Evolutionary conservation across 495 filamentous ascomycete species (phyloP).

Genomic region (Neurospora hispaniola): DNA sequence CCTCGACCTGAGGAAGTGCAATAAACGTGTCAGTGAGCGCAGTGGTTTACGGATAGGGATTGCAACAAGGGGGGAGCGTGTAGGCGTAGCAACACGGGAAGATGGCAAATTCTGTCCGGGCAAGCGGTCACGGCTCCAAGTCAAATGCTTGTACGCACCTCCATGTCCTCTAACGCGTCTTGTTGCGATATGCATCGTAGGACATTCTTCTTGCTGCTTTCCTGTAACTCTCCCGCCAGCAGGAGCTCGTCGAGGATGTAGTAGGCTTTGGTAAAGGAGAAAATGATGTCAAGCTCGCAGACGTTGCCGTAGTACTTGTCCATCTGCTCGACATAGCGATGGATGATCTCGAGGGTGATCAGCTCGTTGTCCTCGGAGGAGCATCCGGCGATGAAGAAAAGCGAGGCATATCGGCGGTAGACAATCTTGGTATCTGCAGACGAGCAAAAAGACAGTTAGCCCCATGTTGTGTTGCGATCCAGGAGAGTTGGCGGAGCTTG

Average conservation of each 20-base stretch:
- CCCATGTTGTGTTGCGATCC: background rate
- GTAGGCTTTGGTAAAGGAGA: constrained; percentile 90
- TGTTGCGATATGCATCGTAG: constrained; percentile 89
- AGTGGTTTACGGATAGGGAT: background rate
- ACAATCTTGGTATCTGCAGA: constrained; percentile 88
- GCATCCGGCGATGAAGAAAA: constrained; percentile 98
- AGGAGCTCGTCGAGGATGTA: constrained; percentile 96
- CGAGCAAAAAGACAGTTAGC: constrained; percentile 8
- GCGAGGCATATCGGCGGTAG: constrained; percentile 94
- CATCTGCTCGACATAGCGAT: constrained; percentile 99
- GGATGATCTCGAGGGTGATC: constrained; percentile 95
- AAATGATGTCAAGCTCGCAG: constrained; percentile 96
- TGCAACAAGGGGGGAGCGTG: background rate
- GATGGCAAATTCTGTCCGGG: constrained; percentile 1
- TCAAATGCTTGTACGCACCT: constrained; percentile 53
- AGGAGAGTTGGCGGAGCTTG: constrained; percentile 18
- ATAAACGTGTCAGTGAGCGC: constrained; percentile 45
- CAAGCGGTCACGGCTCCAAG: background rate
- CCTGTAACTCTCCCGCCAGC: constrained; percentile 94
- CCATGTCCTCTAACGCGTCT: constrained; percentile 92
- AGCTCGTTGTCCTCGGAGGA: constrained; percentile 92
- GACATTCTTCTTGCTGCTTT: constrained; percentile 98
- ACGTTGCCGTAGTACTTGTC: constrained; percentile 99
- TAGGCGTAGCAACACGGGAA: constrained; percentile 1
- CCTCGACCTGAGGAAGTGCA: constrained; percentile 66